phyloP scores from a whole-genome alignment of 192 early-diverging fungal species.

The Coemansia sp. region DNA sequence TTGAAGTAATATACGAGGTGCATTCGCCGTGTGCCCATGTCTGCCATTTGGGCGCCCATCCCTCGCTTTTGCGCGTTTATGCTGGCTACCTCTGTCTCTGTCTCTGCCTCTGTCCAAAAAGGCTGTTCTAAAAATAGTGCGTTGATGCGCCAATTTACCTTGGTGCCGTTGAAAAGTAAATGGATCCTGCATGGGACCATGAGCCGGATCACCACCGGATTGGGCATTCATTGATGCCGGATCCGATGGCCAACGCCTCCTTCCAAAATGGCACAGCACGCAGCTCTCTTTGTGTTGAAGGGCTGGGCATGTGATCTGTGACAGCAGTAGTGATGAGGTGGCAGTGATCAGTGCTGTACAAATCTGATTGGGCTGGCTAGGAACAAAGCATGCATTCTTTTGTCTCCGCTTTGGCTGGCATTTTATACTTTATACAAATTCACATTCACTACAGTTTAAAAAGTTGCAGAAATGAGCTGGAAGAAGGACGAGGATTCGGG shows the following conservation, averaged over 20 bases:
- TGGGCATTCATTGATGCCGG: neutral
- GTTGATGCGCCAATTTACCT: neutral
- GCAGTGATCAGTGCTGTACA: neutral
- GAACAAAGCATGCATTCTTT: neutral
- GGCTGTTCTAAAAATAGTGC: neutral
- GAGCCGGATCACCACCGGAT: neutral
- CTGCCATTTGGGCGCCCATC: neutral
- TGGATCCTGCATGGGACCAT: no score
- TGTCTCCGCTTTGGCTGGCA: neutral
- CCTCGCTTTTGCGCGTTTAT: neutral
- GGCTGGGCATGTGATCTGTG: neutral
- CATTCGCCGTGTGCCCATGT: neutral
- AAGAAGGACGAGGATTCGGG: conserved; percentile 55
- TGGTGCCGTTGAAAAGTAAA: neutral
- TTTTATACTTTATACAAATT: neutral
- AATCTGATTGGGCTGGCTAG: conserved; percentile 1
- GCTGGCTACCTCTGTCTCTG: neutral
- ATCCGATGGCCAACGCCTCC: neutral
- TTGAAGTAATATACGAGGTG: neutral
- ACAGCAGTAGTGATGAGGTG: neutral
- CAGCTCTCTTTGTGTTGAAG: no score
- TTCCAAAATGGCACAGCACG: neutral
- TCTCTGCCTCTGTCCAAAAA: neutral
- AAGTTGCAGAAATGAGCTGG: conserved; percentile 32
- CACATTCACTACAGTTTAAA: neutral